Base-by-base conservation (phyloP, 2,329 filamentous ascomycete genomes). In the Botrytis galanthina region DNA sequence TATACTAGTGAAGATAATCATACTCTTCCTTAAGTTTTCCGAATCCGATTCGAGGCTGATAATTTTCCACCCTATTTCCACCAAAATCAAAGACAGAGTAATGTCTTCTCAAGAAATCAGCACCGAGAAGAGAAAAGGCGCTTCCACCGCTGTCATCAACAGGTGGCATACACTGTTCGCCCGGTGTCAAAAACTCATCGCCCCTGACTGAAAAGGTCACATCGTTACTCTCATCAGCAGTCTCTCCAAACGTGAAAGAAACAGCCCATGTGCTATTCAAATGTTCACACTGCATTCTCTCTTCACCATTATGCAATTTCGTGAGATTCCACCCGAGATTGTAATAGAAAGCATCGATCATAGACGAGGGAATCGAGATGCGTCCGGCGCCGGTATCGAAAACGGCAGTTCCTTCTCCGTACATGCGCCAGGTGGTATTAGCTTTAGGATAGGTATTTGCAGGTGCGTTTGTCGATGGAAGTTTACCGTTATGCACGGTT, bases 361-460 rank as follows among this genome's bases (percentile, higher is more conserved):
- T 42, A 2, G 7, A 18, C 1, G 12, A n/a, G 5, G 71, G 71
- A 14, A 73, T 26, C 2, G 39, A 35, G 54, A 73, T 73, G 10
- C 35, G 8, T 22, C 71, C 71, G 9, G 54, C 54, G 18, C 71
- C 71, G 10, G 71, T 71, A 16, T 73, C 71, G 42, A 73, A 73
- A 9, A 73, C 71, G 14, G 64, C 1, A 9, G 22, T n/a, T 18
- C 69, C 69, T 1, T 6, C 0, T 14, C 42, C 59, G 32, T 51
- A 60, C 20, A 59, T 10, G 14, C 26, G 16, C 64, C 66, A 71
- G 20, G 64, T 42, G 20, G 32, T 70, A 20, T 70, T 68, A 3
- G 26, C 4, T 10, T 29, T 35, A 12, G 63, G 62, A 1, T 37
- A 46, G 3, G 71, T 60, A 6, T 32, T 54, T 6, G 26, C 54